A percentile compares a stretch with the other conserved stretches of the same genome.
phyloP scores from a whole-genome alignment of 1,284 basidiomycete species.

The Sporisorium graminicola region DNA sequence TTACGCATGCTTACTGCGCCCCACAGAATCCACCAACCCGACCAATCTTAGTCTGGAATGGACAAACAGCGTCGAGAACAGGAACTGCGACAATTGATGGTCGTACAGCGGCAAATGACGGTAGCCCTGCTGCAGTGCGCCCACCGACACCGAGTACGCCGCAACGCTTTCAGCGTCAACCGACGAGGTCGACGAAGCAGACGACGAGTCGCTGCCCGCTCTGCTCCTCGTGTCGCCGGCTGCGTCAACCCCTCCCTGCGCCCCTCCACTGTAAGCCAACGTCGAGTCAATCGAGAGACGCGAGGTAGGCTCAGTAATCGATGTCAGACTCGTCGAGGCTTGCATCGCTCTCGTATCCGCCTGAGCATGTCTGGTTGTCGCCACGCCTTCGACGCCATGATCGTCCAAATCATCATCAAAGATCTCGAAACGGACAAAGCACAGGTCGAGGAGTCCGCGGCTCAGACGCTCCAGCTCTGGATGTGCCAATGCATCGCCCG shows the following conservation, averaged over 20 bases:
- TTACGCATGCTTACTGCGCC: conserved; percentile 11
- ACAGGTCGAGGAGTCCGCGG: conserved; percentile 64
- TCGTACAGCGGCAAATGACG: conserved; percentile 66
- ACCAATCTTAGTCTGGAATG: conserved; percentile 51
- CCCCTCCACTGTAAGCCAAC: background rate
- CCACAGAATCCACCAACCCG: conserved; percentile 29
- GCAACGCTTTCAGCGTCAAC: conserved; percentile 52
- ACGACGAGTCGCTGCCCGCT: conserved; percentile 17
- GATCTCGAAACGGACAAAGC: conserved; percentile 66
- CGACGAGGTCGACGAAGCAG: conserved; percentile 25
- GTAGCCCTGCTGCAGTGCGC: conserved; percentile 59
- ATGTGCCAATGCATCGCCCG: conserved; percentile 3
- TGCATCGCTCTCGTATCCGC: background rate
- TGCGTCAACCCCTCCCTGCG: conserved; percentile 4
- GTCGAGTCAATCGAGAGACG: conserved; percentile 7
- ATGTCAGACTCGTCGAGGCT: background rate
- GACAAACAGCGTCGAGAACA: conserved; percentile 66
- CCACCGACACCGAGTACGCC: conserved; percentile 42
- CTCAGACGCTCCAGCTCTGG: conserved; percentile 36
- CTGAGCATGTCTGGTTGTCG: background rate
- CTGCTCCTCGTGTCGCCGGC: background rate
- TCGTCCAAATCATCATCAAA: conserved; percentile 51
- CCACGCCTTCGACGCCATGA: background rate
- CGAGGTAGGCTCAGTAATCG: conserved; percentile 6
- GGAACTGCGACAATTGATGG: conserved; percentile 58